Evolutionary conservation across 2,329 filamentous ascomycete genomes (phyloP).

Genomic region (Apiospora sp.): DNA sequence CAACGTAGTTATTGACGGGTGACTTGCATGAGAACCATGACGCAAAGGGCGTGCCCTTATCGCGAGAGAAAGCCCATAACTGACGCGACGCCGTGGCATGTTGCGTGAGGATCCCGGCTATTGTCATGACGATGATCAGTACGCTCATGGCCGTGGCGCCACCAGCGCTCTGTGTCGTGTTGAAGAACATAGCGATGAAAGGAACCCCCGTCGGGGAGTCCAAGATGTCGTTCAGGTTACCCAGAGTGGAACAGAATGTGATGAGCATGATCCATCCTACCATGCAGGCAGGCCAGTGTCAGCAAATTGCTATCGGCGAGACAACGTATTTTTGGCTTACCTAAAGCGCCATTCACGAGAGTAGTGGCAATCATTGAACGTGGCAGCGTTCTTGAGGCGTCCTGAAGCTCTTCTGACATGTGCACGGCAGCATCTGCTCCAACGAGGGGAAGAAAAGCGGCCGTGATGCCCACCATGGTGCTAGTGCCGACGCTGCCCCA

Average conservation of each 20-base stretch:
- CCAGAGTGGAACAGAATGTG: slow-evolving; percentile 35
- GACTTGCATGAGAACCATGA: slow-evolving; percentile 35
- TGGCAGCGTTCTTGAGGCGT: slow-evolving; percentile 46
- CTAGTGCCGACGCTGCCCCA: slow-evolving; percentile 55
- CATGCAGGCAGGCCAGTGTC: too few relatives aligned
- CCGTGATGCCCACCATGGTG: slow-evolving; percentile 55
- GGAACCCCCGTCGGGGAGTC: slow-evolving; percentile 37
- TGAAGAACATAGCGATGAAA: slow-evolving; percentile 41
- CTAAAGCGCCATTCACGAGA: slow-evolving; percentile 33
- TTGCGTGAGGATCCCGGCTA: slow-evolving; percentile 39
- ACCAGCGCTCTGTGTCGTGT: slow-evolving; percentile 33
- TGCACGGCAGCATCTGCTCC: slow-evolving; percentile 46
- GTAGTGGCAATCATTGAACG: slow-evolving; percentile 44
- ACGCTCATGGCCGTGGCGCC: slow-evolving; percentile 38
- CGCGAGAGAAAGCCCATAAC: slow-evolving; percentile 44
- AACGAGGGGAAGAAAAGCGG: slow-evolving; percentile 47
- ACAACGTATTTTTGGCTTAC: neutral
- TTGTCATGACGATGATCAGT: slow-evolving; percentile 38
- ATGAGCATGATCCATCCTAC: slow-evolving; percentile 34
- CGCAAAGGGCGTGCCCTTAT: slow-evolving; percentile 46
- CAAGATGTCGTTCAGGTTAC: slow-evolving; percentile 26
- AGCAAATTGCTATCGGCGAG: too few relatives aligned
- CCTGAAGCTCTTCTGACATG: slow-evolving; percentile 49
- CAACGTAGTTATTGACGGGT: too few relatives aligned
- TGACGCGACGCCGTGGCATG: slow-evolving; percentile 42